A percentile compares a stretch with the other conserved stretches of the same genome.
These are phyloP conservation scores for Euclidium syriacum DNA, from an alignment of 345 rosid genomes.

Conservation along the genomic window DNA sequence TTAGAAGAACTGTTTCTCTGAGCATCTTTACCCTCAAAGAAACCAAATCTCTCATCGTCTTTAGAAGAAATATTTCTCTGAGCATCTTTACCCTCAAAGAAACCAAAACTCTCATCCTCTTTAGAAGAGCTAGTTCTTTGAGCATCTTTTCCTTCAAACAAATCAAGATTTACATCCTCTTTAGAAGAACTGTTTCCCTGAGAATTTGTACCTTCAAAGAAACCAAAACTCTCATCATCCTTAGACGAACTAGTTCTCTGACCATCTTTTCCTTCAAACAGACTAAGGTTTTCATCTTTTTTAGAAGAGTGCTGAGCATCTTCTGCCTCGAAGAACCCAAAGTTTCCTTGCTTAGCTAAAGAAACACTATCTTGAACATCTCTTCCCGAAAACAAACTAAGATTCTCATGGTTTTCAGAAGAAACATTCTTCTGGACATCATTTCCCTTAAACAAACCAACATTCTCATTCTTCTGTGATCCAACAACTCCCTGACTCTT, in stretches of 20 bases:
- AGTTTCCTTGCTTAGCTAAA: constrained; percentile 15
- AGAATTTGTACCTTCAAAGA: constrained; percentile 31
- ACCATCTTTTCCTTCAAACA: constrained; percentile 22
- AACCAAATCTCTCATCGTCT: constrained; percentile 10
- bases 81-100: constrained; percentile 35
- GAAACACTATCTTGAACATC: constrained; percentile 24
- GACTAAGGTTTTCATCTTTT: constrained; percentile 24
- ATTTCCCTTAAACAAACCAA: constrained; percentile 2
- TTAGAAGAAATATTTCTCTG: constrained; percentile 20
- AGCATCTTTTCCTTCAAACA: constrained; percentile 19
- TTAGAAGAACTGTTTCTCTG: not conserved
- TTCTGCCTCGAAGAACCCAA: constrained; percentile 31
- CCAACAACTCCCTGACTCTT: constrained; percentile 31
- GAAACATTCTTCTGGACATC: not conserved
- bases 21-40: not conserved
- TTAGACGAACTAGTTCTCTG: constrained; percentile 21
- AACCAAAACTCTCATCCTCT: constrained; percentile 23
- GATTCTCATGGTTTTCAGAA: constrained; percentile 12
- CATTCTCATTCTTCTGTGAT: constrained; percentile 17
- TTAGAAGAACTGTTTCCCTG: constrained; percentile 19
- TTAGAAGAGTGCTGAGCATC: not conserved
- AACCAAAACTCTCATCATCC: constrained; percentile 17
- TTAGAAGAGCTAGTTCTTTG: constrained; percentile 19
- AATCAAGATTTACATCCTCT: constrained; percentile 21
- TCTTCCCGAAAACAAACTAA: constrained; percentile 31